Percentiles rank a stretch among this genome's conserved stretches.
phyloP scores from a whole-genome alignment of 2,329 filamentous ascomycete species.

The Paracorniculantispora psalliotae region DNA sequence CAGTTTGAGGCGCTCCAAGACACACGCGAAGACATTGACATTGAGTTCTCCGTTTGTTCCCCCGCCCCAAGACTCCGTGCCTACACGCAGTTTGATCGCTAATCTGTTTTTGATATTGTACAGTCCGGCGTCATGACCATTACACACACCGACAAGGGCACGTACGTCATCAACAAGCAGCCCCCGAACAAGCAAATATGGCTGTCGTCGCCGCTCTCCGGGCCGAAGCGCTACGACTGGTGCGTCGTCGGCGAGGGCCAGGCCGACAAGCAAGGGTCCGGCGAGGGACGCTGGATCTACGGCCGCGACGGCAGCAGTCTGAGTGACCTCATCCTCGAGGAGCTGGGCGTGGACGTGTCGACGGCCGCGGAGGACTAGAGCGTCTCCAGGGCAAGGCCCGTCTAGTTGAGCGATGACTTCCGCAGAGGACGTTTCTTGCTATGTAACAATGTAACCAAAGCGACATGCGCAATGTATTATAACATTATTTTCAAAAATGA shows the following conservation, averaged over 20 bases:
- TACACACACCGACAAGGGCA: constrained; percentile 63
- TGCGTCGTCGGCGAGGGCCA: constrained; percentile 68
- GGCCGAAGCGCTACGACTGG: constrained; percentile 93
- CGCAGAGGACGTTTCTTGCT: not conserved
- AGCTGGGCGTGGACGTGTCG: constrained; percentile 65
- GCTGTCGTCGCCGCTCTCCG: constrained; percentile 86
- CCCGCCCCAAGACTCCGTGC: not conserved
- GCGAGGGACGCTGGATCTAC: constrained; percentile 78
- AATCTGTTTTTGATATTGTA: constrained; percentile 9
- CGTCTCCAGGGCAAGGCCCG: not conserved
- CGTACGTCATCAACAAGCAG: constrained; percentile 96
- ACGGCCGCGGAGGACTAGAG: constrained; percentile 23
- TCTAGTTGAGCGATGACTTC: not conserved
- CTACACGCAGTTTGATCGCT: constrained; percentile 9
- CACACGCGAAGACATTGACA: constrained; percentile 68
- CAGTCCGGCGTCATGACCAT: constrained; percentile 85
- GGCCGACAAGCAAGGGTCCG: constrained; percentile 69
- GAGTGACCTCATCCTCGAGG: constrained; percentile 65
- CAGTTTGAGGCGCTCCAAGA: constrained; percentile 73
- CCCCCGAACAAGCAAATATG: constrained; percentile 97
- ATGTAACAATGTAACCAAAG: not conserved
- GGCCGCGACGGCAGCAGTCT: constrained; percentile 75
- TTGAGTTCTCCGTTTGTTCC: constrained; percentile 75
- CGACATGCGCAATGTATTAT: not conserved
- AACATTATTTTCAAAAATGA: not conserved